A percentile compares a stretch with the other conserved stretches of the same genome.
Evolutionary conservation across 352 stramenopile species (phyloP).

Genomic region (Phytophthora palmivora): DNA sequence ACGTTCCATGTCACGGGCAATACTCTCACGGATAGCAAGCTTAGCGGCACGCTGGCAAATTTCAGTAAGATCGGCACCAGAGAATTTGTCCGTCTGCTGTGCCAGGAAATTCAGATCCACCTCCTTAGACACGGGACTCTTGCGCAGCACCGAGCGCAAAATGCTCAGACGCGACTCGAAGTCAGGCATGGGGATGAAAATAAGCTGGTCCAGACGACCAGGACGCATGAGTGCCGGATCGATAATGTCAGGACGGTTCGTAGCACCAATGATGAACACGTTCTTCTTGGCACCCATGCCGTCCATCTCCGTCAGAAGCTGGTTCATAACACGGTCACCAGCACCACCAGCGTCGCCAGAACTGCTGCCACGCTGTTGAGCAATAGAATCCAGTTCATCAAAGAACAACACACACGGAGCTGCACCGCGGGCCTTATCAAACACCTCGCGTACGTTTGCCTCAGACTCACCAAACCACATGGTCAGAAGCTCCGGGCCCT

Average conservation of each 20-base stretch:
- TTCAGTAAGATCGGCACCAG: constrained; percentile 99
- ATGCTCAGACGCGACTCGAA: constrained; percentile 96
- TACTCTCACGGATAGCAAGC: constrained; percentile 99
- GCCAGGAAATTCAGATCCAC: constrained; percentile 98
- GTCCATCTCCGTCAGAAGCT: constrained; percentile 99
- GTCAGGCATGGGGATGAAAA: constrained; percentile 98
- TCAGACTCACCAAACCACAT: constrained; percentile 99
- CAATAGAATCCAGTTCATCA: constrained; percentile 99
- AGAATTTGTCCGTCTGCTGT: constrained; percentile 98
- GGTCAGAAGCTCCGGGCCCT: constrained; percentile 99
- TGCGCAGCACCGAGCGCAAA: constrained; percentile 96
- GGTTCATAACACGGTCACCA: constrained; percentile 99
- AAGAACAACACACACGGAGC: constrained; percentile 99
- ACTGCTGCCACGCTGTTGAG: constrained; percentile 95
- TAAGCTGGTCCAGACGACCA: constrained; percentile 98
- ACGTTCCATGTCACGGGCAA: constrained; percentile 98
- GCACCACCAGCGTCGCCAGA: constrained; percentile 96
- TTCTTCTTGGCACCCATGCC: constrained; percentile 99
- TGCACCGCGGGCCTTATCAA: constrained; percentile 98
- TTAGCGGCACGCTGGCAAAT: constrained; percentile 99
- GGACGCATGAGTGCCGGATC: constrained; percentile 98
- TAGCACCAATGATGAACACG: constrained; percentile 99
- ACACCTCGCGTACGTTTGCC: constrained; percentile 98
- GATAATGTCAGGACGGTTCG: constrained; percentile 98
- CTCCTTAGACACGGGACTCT: constrained; percentile 98